Conservation (phyloP, 345 rosid genomes). For the Populus davidiana region DNA sequence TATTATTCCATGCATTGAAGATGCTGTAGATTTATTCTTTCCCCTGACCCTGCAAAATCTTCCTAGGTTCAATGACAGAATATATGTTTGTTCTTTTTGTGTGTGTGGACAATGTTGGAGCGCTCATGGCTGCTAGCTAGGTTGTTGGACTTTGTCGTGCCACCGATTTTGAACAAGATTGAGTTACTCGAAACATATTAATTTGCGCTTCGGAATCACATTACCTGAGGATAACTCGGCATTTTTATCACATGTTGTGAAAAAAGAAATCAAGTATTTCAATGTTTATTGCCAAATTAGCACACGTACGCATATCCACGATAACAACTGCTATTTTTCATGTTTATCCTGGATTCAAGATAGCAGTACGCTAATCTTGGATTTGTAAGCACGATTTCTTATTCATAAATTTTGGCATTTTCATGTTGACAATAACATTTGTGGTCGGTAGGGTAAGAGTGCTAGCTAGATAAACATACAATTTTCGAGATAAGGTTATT, state of each 20-base stretch:
- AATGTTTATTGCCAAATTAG: background rate
- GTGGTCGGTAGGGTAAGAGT: background rate
- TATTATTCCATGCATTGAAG: slow-evolving; percentile 8
- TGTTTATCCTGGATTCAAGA: slow-evolving; percentile 5
- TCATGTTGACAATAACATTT: background rate
- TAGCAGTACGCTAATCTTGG: background rate
- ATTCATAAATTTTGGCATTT: slow-evolving; percentile 2
- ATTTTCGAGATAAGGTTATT: slow-evolving; percentile 17
- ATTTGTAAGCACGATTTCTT: background rate
- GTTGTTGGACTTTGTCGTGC: background rate
- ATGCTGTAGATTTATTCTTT: background rate
- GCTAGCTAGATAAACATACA: background rate
- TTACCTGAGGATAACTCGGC: background rate
- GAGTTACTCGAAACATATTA: no score
- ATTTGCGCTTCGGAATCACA: background rate
- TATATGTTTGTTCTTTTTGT: background rate
- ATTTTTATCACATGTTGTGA: background rate
- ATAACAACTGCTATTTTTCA: background rate
- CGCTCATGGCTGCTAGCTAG: background rate
- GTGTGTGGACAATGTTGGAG: background rate
- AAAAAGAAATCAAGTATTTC: background rate
- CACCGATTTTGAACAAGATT: background rate
- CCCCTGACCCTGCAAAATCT: background rate
- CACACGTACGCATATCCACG: background rate
- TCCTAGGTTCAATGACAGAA: background rate